Percentiles rank a stretch among this genome's conserved stretches.
Conservation (phyloP, 2,329 filamentous ascomycete species). For the Alternaria incomplexa region DNA sequence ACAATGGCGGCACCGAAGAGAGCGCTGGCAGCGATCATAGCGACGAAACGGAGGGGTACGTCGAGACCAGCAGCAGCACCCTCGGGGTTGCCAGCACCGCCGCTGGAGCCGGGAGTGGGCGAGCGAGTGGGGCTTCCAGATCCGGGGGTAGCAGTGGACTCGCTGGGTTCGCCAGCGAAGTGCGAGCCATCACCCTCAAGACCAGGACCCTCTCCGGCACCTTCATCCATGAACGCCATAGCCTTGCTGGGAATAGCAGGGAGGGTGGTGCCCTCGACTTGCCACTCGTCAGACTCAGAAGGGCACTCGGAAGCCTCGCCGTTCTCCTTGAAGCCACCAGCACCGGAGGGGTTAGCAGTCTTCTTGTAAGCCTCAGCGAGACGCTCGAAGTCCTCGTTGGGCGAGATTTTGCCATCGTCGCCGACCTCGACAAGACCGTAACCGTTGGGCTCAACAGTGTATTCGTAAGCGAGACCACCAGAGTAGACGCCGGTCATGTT, state of each 20-base stretch:
- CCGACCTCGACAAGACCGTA: conserved; percentile 79
- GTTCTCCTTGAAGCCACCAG: conserved; percentile 64
- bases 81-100: conserved; percentile 2
- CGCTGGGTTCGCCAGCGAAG: conserved; percentile 38
- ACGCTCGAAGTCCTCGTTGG: conserved; percentile 68
- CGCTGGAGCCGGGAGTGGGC: conserved; percentile 16
- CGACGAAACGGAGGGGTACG: conserved; percentile 38
- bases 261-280: conserved; percentile 58
- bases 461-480: conserved; percentile 95
- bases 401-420: conserved; percentile 58
- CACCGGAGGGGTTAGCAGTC: conserved; percentile 59
- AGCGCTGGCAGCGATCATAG: conserved; percentile 38
- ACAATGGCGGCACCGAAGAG: conserved; percentile 41
- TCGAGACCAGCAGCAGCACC: conserved; percentile 32
- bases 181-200: conserved; percentile 57
- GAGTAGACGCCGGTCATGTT: conserved; percentile 93
- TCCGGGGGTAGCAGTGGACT: conserved; percentile 35
- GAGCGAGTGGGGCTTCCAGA: conserved; percentile 37
- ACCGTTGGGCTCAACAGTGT: conserved; percentile 68
- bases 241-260: conserved; percentile 64
- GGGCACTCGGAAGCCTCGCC: conserved; percentile 63
- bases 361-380: conserved; percentile 59
- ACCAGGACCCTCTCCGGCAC: conserved; percentile 64
- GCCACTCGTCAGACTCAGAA: conserved; percentile 59
- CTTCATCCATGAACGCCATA: conserved; percentile 61